Conservation (phyloP, 257 asterid genomes). For the Leonotis leonurus region DNA sequence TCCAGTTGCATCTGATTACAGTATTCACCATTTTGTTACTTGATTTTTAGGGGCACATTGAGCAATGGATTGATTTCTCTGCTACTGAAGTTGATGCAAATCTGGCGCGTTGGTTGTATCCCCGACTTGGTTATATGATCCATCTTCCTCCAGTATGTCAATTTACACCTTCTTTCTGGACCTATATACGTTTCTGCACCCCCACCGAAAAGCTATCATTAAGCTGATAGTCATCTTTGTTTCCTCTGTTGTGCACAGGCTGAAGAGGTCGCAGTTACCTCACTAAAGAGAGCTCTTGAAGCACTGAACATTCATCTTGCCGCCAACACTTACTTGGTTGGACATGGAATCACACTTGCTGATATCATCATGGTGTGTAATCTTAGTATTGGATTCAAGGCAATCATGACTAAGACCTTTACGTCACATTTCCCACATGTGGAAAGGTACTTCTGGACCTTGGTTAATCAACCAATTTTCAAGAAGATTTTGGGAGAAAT, state of each 20-base stretch:
- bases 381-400: conserved; percentile 43
- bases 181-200: neutral
- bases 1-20: neutral
- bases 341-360: conserved; percentile 64
- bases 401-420: conserved; percentile 56
- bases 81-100: conserved; percentile 51
- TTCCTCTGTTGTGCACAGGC: conserved; percentile 29
- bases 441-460: conserved; percentile 83
- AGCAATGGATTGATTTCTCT: conserved; percentile 82
- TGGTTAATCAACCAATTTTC: conserved; percentile 68
- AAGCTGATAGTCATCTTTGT: neutral
- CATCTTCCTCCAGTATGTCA: conserved; percentile 52
- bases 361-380: conserved; percentile 64
- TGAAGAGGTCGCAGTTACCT: conserved; percentile 57
- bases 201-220: neutral
- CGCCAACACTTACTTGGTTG: conserved; percentile 70
- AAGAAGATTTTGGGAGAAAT: conserved; percentile 52
- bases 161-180: neutral
- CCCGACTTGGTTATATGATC: conserved; percentile 45
- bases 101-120: conserved; percentile 48
- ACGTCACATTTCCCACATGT: conserved; percentile 76
- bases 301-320: conserved; percentile 72
- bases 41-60: conserved; percentile 49
- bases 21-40: neutral
- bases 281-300: conserved; percentile 58